Base-by-base conservation (phyloP, 495 filamentous ascomycete genomes). In the Hyphodiscus hymeniophilus region DNA sequence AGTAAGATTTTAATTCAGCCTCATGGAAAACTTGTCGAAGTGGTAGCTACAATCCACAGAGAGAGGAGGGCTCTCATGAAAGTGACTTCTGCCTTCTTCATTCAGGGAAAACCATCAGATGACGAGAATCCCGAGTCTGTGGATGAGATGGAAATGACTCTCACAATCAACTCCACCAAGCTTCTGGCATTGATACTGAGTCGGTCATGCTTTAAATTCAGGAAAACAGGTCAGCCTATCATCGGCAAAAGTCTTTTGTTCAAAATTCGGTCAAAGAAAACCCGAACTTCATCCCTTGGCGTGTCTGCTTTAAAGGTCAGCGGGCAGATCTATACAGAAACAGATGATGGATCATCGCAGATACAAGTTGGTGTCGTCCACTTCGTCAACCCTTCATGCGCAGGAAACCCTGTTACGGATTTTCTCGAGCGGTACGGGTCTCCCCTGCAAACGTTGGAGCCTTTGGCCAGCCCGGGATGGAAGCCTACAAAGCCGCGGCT, bases 1-100 rank as follows among this genome's bases (percentile, higher is more conserved):
- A 95, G 95, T 56, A 87, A 92, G 12, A 87, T 97, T 44, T 82
- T 96, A 72, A 96, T 95, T 65, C 87, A 95, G 59, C 87, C 92
- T 26, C 88, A 89, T 34, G 91, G 91, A 39, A 96, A 96, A 75
- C 92, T 95, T 87, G 90, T 97, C 7, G 91, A 96, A 66, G 89
- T 97, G 10, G 90, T 87, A 60, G 92, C 88, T 47, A 95, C 88
- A 7, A 94, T 97, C 58, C 81, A 76, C 42, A 78, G 91, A 16
- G 79, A 91, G 33, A 84, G 85, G 39, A 59, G 84, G 55, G 73
- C 87, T 10, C 87, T 96, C 51, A 96, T 97, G 89, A 86, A 95
- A 60, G 90, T 97, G 15, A 91, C 86, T 15, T 94, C 87, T 38
- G 5, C 13, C 7, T 38, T 38, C n/a, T n/a, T n/a, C n/a, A n/a